phyloP scores from a whole-genome alignment of 2,329 filamentous ascomycete species.

The Penicillium frequentans region DNA sequence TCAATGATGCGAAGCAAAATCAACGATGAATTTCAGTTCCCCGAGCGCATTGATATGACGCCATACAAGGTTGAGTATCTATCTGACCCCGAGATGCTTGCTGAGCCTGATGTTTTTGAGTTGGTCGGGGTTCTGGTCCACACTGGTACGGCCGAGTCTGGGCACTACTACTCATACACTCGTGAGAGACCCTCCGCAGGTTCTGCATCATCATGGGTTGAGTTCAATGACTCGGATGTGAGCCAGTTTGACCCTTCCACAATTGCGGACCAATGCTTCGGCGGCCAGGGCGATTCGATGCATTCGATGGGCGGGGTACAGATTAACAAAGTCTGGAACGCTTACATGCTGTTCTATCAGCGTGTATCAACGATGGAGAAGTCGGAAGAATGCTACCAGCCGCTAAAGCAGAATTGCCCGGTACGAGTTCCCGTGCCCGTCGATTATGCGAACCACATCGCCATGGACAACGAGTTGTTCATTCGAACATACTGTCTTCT shows the following conservation, averaged over 20 bases:
- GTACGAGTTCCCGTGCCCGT: slow-evolving; percentile 49
- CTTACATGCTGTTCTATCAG: slow-evolving; percentile 98
- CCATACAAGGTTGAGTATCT: slow-evolving; percentile 88
- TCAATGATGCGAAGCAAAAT: slow-evolving; percentile 85
- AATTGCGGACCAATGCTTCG: slow-evolving; percentile 77
- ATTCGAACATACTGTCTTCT: slow-evolving; percentile 77
- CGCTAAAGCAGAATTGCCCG: slow-evolving; percentile 49
- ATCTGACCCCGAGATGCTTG: slow-evolving; percentile 58
- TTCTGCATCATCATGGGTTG: slow-evolving; percentile 67
- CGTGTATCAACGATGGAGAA: slow-evolving; percentile 65
- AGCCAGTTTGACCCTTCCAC: slow-evolving; percentile 69
- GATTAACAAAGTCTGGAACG: slow-evolving; percentile 73
- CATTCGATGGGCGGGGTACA: slow-evolving; percentile 47
- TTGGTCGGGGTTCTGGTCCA: slow-evolving; percentile 95
- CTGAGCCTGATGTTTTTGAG: slow-evolving; percentile 76
- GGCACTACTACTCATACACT: slow-evolving; percentile 96
- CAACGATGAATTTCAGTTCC: slow-evolving; percentile 92
- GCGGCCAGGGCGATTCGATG: slow-evolving; percentile 62
- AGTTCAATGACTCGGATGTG: slow-evolving; percentile 92
- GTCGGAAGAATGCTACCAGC: slow-evolving; percentile 52
- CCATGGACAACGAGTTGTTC: slow-evolving; percentile 69
- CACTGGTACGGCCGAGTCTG: slow-evolving; percentile 86
- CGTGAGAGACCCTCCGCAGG: slow-evolving; percentile 67
- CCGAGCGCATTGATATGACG: slow-evolving; percentile 77
- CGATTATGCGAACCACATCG: slow-evolving; percentile 57